Evolutionary conservation across 805 yeast genomes (phyloP).

Genomic region (Scheffersomyces coipomensis): DNA sequence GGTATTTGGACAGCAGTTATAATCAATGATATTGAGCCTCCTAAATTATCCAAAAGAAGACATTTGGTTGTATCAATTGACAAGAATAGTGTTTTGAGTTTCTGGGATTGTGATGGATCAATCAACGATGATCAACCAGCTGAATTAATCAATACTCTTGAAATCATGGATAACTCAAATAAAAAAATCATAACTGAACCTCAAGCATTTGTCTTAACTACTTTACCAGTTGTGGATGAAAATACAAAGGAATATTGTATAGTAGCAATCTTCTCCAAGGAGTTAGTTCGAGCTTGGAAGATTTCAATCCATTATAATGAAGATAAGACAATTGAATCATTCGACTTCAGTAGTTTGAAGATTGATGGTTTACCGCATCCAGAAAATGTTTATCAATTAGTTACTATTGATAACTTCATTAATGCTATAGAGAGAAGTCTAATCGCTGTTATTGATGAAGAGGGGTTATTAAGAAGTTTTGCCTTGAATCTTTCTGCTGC

Average conservation of each 20-base stretch:
- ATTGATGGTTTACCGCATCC: slow-evolving; percentile 41
- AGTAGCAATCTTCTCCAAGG: slow-evolving; percentile 48
- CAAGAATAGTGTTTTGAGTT: slow-evolving; percentile 37
- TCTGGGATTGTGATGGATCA: slow-evolving; percentile 59
- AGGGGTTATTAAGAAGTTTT: slow-evolving; percentile 22
- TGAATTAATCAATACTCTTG: slow-evolving; percentile 13
- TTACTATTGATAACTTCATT: slow-evolving; percentile 41
- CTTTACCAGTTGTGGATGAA: slow-evolving; percentile 4
- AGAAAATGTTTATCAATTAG: slow-evolving; percentile 40
- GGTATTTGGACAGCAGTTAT: slow-evolving; percentile 33
- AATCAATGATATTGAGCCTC: slow-evolving; percentile 28
- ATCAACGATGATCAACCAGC: slow-evolving; percentile 29
- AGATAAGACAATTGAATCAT: slow-evolving; percentile 8
- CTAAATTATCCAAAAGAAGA: slow-evolving; percentile 15
- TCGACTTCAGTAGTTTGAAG: slow-evolving; percentile 22
- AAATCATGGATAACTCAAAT: slow-evolving; percentile 10
- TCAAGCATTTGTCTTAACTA: slow-evolving; percentile 20
- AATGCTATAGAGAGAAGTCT: slow-evolving; percentile 28
- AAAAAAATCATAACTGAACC: slow-evolving; percentile 13
- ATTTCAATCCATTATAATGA: slow-evolving; percentile 14
- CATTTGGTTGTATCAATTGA: slow-evolving; percentile 33
- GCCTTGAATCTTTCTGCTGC: slow-evolving; percentile 24
- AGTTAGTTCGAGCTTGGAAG: slow-evolving; percentile 42
- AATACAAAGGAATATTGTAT: slow-evolving; percentile 30
- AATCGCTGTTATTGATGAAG: slow-evolving; percentile 55